phyloP scores from a whole-genome alignment of 129 eudicot species.

The Mikania micrantha region DNA sequence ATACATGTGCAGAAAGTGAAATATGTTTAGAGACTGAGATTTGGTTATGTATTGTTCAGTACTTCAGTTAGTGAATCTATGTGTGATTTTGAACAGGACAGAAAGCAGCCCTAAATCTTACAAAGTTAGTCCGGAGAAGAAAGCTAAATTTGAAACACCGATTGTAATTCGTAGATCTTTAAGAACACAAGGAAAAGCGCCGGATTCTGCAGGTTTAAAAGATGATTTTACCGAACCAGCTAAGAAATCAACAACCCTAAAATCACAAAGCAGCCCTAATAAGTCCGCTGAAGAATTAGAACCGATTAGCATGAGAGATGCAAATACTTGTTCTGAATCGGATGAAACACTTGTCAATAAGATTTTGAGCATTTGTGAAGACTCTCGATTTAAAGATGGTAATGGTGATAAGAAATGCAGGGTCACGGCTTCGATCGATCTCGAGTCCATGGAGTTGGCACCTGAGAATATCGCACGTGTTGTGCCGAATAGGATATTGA shows the following conservation, averaged over 20 bases:
- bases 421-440: conserved; percentile 35
- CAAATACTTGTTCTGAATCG: conserved; percentile 26
- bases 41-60: background rate
- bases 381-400: background rate
- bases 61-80: background rate
- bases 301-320: conserved; percentile 56
- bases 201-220: conserved; percentile 47
- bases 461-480: conserved; percentile 43
- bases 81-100: conserved; percentile 30
- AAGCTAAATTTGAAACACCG: conserved; percentile 46
- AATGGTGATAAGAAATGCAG: conserved; percentile 1
- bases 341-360: conserved; percentile 29
- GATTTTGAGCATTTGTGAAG: conserved; percentile 16
- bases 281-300: conserved; percentile 14
- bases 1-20: background rate
- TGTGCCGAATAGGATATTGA: conserved; percentile 42
- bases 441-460: conserved; percentile 34
- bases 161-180: conserved; percentile 64
- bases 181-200: conserved; percentile 64
- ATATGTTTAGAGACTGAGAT: background rate
- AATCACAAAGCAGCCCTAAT: background rate
- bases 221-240: conserved; percentile 14
- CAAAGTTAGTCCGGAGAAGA: conserved; percentile 44
- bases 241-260: conserved; percentile 2
- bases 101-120: conserved; percentile 48